Evolutionary conservation across 192 early-diverging fungal genomes (phyloP).

Genomic region (Oehlia diaphana): DNA sequence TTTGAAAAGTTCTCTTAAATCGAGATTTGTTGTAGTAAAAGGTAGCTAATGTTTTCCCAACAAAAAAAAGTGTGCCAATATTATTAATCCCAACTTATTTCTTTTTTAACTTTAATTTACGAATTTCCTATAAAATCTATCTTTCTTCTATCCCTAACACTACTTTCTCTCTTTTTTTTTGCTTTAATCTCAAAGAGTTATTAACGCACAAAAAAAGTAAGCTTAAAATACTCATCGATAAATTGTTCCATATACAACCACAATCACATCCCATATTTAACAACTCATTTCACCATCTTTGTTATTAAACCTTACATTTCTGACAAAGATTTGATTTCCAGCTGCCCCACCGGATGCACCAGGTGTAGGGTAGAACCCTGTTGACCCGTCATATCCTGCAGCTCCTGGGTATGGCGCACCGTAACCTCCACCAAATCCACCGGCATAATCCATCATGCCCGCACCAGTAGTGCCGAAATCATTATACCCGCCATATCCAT

Average conservation of each 20-base stretch:
- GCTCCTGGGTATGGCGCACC: slow-evolving; percentile 11
- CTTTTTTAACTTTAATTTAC: neutral
- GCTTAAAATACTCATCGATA: neutral
- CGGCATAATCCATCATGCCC: slow-evolving; percentile 34
- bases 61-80: slow-evolving; percentile 1
- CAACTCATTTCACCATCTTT: neutral
- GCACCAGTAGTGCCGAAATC: slow-evolving; percentile 30
- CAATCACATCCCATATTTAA: neutral
- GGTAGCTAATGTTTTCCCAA: slow-evolving; percentile 43
- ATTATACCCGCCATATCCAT: slow-evolving; percentile 26
- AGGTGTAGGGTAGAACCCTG: slow-evolving; percentile 16
- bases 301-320: slow-evolving; percentile 38
- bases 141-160: neutral
- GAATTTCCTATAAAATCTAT: neutral
- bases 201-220: neutral
- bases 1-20: slow-evolving; percentile 57
- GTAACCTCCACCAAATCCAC: slow-evolving; percentile 26
- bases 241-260: neutral
- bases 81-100: slow-evolving; percentile 7
- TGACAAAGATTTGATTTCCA: slow-evolving; percentile 44
- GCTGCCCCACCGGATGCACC: slow-evolving; percentile 29
- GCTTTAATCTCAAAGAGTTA: neutral
- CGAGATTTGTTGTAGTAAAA: slow-evolving; percentile 58
- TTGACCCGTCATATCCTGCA: slow-evolving; percentile 21
- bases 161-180: neutral